Base-by-base conservation (phyloP, 2,329 filamentous ascomycete genomes). In the Fusarium bactridioides region DNA sequence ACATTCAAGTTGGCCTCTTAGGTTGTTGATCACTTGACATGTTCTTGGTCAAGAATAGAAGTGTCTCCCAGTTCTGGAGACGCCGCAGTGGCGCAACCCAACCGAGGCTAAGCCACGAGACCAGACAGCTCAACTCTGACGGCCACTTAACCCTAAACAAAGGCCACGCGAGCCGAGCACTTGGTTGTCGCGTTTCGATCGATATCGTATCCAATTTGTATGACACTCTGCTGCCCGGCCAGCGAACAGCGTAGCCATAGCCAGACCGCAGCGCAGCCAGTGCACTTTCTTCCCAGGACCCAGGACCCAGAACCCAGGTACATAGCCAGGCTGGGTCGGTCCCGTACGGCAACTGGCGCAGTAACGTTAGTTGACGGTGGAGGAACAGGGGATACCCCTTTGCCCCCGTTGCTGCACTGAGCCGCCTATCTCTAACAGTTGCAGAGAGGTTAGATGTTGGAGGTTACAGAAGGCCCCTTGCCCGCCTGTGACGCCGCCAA, bases 401-500 rank as follows among this genome's bases (percentile, higher is more conserved):
- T 66, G 47, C 27, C 48, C 47, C 53, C 53, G 44, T 59, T 45
- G 68, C 48, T 56, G 58, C 25, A 38, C 37, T 44, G 59, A 64
- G 62, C 64, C 54, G 64, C 64, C 66, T 69, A 50, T 68, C 64
- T 68, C 57, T 69, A 43, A 69, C 64, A 63, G 70, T 70, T 41
- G 38, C 48, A 63, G 57, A 57, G 64, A 50, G 44, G 29, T 35
- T 48, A 47, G 54, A 35, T 45, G 54, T 47, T 27, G 41, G 40
- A n/a, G 54, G 66, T 64, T 64, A 69, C 69, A 72, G 66, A 76
- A 43, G 61, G 48, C 54, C 71, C 73, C 74, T 65, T 74, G 71
- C 56, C 60, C 69, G 70, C 73, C 74, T 77, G 74, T 73, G 74
- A 77, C 71, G 73, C 74, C 73, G 73, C 74, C 70, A 76, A 71